Percentiles rank a stretch among this genome's conserved stretches.
phyloP scores from a whole-genome alignment of 495 filamentous ascomycete genomes.

The Penicillium paxilli region DNA sequence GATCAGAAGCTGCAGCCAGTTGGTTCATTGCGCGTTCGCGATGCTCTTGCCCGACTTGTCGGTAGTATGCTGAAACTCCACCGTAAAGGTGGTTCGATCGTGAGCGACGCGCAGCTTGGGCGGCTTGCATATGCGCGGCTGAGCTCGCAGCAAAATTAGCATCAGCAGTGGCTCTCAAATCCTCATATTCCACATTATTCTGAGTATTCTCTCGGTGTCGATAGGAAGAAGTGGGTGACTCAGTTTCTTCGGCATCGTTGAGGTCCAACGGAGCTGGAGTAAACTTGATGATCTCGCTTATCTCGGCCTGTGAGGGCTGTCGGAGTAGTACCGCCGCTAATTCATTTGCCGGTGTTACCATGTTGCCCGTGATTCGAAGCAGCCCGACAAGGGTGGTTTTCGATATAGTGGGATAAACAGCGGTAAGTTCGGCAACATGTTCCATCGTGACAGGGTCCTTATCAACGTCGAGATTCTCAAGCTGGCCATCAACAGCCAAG shows the following conservation, averaged over 20 bases:
- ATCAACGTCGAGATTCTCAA: constrained; percentile 31
- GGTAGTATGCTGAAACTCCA: constrained; percentile 67
- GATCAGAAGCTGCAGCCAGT: constrained; percentile 55
- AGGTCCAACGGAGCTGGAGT: constrained; percentile 33
- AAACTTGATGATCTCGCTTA: constrained; percentile 42
- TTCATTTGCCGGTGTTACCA: constrained; percentile 56
- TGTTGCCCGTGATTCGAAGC: constrained; percentile 54
- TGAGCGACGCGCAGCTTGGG: constrained; percentile 59
- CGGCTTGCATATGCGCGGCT: constrained; percentile 59
- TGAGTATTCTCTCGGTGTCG: background rate
- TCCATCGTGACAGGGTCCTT: constrained; percentile 45
- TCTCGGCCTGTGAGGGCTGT: constrained; percentile 29
- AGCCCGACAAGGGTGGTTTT: constrained; percentile 47
- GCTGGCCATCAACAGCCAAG: constrained; percentile 40
- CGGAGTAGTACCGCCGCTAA: constrained; percentile 53
- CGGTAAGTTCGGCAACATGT: constrained; percentile 53
- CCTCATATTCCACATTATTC: constrained; percentile 22
- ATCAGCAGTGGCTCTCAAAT: constrained; percentile 27
- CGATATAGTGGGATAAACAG: constrained; percentile 53
- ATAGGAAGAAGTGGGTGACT: constrained; percentile 4
- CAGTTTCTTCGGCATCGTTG: constrained; percentile 27
- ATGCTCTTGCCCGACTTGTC: constrained; percentile 55
- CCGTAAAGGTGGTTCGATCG: constrained; percentile 67
- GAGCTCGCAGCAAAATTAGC: constrained; percentile 43
- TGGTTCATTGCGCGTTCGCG: constrained; percentile 43